A percentile compares a stretch with the other conserved stretches of the same genome.
Conservation (phyloP, 129 eudicot species). For the Lonicera japonica region DNA sequence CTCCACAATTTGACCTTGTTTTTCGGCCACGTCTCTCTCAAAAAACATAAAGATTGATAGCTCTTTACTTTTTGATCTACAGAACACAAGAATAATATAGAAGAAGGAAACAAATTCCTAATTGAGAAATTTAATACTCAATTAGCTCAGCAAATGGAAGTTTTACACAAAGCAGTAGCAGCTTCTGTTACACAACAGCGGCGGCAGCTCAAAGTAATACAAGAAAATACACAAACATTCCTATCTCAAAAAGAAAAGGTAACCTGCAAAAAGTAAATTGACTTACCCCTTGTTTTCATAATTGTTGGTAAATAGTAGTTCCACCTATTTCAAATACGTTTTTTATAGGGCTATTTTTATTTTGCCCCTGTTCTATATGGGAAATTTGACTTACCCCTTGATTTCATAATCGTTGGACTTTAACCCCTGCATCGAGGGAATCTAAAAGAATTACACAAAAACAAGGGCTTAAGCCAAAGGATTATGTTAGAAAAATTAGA, state of each 20-base stretch:
- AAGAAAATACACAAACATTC: conserved; percentile 35
- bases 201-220: conserved; percentile 33
- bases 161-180: conserved; percentile 35
- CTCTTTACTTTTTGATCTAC: conserved; percentile 1
- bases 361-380: no score
- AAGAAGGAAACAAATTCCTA: conserved; percentile 42
- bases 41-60: background rate
- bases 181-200: conserved; percentile 44
- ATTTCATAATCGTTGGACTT: no score
- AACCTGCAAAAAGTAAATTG: background rate
- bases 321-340: no score
- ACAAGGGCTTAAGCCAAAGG: no score
- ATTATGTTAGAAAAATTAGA: no score
- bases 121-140: conserved; percentile 41
- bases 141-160: conserved; percentile 55
- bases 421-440: no score
- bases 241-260: conserved; percentile 47
- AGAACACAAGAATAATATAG: conserved; percentile 49
- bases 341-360: no score
- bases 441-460: no score
- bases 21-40: background rate
- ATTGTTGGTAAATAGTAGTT: no score
- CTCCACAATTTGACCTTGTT: background rate
- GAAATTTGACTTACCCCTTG: background rate
- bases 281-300: background rate